A percentile compares a stretch with the other conserved stretches of the same genome.
Conservation (phyloP, 2,329 filamentous ascomycete species). For the Rachicladosporium sp. region DNA sequence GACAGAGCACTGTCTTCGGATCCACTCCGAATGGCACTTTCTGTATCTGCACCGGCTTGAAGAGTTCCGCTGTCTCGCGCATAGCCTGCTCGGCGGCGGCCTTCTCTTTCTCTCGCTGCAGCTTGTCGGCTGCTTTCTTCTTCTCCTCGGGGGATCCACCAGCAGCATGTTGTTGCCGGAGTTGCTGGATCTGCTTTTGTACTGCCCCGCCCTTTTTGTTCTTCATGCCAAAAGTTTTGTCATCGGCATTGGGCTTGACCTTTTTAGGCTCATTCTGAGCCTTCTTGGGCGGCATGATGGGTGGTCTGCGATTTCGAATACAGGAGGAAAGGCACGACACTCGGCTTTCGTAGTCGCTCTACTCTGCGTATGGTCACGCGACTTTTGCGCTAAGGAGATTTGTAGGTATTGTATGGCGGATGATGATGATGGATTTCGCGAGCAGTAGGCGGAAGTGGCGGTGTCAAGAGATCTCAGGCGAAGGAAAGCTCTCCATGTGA, state of each 20-base stretch:
- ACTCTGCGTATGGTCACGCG: slow-evolving; percentile 2
- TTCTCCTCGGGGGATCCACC: slow-evolving; percentile 82
- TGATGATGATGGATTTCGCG: not conserved
- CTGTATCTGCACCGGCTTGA: slow-evolving; percentile 86
- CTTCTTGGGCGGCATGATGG: slow-evolving; percentile 61
- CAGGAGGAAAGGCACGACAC: too few relatives aligned
- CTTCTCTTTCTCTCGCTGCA: slow-evolving; percentile 72
- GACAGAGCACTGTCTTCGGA: slow-evolving; percentile 91
- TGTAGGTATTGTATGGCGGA: not conserved
- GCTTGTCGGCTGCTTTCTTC: slow-evolving; percentile 55
- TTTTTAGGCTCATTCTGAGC: slow-evolving; percentile 35
- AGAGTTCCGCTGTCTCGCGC: slow-evolving; percentile 65
- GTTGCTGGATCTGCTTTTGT: slow-evolving; percentile 79
- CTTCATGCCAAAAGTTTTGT: slow-evolving; percentile 99
- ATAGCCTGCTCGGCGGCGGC: slow-evolving; percentile 75
- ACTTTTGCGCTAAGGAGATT: not conserved
- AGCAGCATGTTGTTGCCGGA: slow-evolving; percentile 59
- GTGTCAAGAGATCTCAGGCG: slow-evolving; percentile 13
- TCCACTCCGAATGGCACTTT: slow-evolving; percentile 97
- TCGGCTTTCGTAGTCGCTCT: not conserved
- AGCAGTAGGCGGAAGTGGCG: not conserved
- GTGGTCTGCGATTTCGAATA: not conserved
- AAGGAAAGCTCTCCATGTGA: slow-evolving; percentile 25
- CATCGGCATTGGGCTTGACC: slow-evolving; percentile 57
- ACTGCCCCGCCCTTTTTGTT: slow-evolving; percentile 94